These are phyloP conservation scores for Russula vinacea DNA, from an alignment of 768 basidiomycete species.

Conservation along the genomic window DNA sequence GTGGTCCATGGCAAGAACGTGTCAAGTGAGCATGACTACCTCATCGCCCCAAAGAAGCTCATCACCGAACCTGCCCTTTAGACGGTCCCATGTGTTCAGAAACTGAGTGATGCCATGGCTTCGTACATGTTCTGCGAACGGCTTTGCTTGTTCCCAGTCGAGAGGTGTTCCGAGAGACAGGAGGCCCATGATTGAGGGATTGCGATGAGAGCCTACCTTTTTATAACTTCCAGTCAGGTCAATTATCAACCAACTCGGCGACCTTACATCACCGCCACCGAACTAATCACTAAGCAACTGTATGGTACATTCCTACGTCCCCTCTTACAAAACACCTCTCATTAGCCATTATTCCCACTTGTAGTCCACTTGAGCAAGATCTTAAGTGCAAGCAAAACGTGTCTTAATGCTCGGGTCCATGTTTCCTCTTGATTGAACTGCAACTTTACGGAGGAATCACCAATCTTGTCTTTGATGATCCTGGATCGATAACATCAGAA, in stretches of 20 bases:
- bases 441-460: constrained; percentile 89
- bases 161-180: constrained; percentile 91
- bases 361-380: constrained; percentile 86
- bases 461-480: constrained; percentile 91
- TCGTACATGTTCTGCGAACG: constrained; percentile 85
- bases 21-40: constrained; percentile 45
- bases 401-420: constrained; percentile 91
- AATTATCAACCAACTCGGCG: neutral
- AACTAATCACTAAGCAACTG: constrained; percentile 23
- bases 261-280: neutral
- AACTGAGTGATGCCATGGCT: constrained; percentile 94
- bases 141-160: constrained; percentile 84
- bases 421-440: constrained; percentile 94
- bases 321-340: too few relatives aligned
- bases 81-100: constrained; percentile 84
- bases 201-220: neutral
- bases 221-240: neutral
- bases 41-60: constrained; percentile 98
- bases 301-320: neutral
- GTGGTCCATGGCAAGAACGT: constrained; percentile 7
- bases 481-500: constrained; percentile 35
- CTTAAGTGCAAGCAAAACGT: constrained; percentile 86
- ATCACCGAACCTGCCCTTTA: constrained; percentile 89
- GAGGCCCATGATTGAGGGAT: constrained; percentile 71
- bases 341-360: constrained; percentile 63